Conservation (phyloP, 169 alveolate species). For the Plasmodium inui region DNA sequence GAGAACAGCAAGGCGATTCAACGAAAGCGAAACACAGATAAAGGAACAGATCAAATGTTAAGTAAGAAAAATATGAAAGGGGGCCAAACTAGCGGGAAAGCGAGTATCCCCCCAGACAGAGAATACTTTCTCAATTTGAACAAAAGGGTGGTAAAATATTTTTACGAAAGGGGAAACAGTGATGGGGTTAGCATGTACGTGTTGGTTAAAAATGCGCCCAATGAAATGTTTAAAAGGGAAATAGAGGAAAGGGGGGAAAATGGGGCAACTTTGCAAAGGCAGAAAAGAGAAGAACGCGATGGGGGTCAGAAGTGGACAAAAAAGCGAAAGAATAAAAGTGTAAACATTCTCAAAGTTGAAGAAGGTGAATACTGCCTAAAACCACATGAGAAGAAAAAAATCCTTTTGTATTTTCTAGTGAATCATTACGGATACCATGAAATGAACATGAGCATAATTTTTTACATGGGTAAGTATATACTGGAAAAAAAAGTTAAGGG, state of each 20-base stretch:
- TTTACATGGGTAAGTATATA: constrained; percentile 71
- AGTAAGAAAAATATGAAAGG: background rate
- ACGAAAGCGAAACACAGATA: background rate
- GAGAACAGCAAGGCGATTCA: background rate
- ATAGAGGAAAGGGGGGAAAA: background rate
- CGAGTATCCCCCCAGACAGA: background rate
- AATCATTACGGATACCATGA: constrained; percentile 66
- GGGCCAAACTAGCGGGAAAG: background rate
- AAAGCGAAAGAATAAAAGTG: background rate
- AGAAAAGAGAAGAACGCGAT: background rate
- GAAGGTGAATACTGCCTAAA: constrained; percentile 15
- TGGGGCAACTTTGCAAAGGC: background rate
- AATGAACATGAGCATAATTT: constrained; percentile 24
- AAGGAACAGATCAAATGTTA: background rate
- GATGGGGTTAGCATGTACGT: constrained; percentile 31
- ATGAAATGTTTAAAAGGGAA: background rate
- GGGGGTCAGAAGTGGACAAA: background rate
- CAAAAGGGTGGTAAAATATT: constrained; percentile 56
- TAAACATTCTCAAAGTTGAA: constrained; percentile 25
- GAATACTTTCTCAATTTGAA: constrained; percentile 21
- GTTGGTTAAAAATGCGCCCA: constrained; percentile 12
- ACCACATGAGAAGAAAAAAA: constrained; percentile 66
- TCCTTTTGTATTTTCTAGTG: constrained; percentile 43
- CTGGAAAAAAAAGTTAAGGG: constrained; percentile 8
- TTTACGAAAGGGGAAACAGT: constrained; percentile 41